Conservation (phyloP, 75 land plant species). For the Selaginella moellendorffii region DNA sequence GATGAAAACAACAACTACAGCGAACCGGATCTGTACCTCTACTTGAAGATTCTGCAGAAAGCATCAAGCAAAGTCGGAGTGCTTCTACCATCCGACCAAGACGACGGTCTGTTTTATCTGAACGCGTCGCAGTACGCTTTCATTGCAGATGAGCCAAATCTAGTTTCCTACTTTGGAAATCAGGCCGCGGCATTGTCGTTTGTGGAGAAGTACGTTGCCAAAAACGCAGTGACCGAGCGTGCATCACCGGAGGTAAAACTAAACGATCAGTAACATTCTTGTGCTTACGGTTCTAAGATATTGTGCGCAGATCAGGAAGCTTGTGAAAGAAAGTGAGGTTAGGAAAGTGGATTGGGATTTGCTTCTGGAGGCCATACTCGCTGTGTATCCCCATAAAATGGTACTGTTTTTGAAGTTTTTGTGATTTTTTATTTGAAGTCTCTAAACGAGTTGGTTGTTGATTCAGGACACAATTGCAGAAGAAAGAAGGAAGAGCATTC, state of each 20-base stretch:
- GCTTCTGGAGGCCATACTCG: constrained; percentile 20
- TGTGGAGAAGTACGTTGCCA: constrained; percentile 14
- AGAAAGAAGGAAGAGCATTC: background rate
- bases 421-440: background rate
- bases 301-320: constrained; percentile 20
- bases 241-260: constrained; percentile 21
- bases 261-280: background rate
- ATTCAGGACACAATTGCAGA: background rate
- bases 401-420: background rate
- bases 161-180: constrained; percentile 16
- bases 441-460: background rate
- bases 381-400: constrained; percentile 9
- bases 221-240: constrained; percentile 15
- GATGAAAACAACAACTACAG: constrained; percentile 12
- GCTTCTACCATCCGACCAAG: constrained; percentile 20
- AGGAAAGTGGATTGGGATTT: constrained; percentile 20
- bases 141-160: constrained; percentile 20
- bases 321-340: constrained; percentile 16
- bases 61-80: constrained; percentile 18
- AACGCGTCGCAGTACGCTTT: constrained; percentile 15
- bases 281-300: background rate
- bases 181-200: constrained; percentile 20
- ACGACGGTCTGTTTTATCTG: constrained; percentile 21
- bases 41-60: constrained; percentile 20
- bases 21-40: constrained; percentile 24